Base-by-base conservation (phyloP, 2,329 filamentous ascomycete genomes). In the Monilinia fructigena region DNA sequence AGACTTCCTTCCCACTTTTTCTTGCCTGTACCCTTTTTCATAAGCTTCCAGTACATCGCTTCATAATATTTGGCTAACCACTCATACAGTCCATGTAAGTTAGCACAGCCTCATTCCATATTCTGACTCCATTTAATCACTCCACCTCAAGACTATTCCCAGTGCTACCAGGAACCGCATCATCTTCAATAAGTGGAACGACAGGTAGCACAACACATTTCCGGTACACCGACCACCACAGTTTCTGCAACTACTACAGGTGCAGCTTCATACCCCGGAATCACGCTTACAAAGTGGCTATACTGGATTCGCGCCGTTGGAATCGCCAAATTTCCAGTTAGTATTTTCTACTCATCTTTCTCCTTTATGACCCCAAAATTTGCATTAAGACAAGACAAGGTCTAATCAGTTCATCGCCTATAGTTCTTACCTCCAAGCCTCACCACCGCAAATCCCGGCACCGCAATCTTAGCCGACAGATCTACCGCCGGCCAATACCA, bases 401-500 rank as follows among this genome's bases (percentile, higher is more conserved):
- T 12, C 38, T 63, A 42, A 64, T 40, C 38, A 3, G 23, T 26
- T 10, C 26, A 26, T 12, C 1, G 18, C 11, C 26, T 7, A 7
- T 28, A 60, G 55, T 40, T 60, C 45, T 68, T 85, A 84, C 72
- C 77, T 85, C 3, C 82, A 85, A 75, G 82, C 82, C 11, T 76
- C 77, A 47, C 79, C 81, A 73, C 78, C 58, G 78, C 79, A 68
- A 68, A 78, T 0, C 75, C 82, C 1, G 82, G 82, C 12, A 76
- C 77, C 35, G 85, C 85, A 2, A 77, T 85, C 38, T 78, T 87
- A 65, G 80, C 80, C 56, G 79, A 78, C 67, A 79, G 82, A 75
- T 81, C 78, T 7, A 82, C 81, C 1, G 85, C 85, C 0, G 85
- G 85, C 0, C 85, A 88, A 74, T 86, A 84, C 78, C 82, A 83